phyloP scores from a whole-genome alignment of 2,329 filamentous ascomycete species.

The Mycosphaerella arachidis region DNA sequence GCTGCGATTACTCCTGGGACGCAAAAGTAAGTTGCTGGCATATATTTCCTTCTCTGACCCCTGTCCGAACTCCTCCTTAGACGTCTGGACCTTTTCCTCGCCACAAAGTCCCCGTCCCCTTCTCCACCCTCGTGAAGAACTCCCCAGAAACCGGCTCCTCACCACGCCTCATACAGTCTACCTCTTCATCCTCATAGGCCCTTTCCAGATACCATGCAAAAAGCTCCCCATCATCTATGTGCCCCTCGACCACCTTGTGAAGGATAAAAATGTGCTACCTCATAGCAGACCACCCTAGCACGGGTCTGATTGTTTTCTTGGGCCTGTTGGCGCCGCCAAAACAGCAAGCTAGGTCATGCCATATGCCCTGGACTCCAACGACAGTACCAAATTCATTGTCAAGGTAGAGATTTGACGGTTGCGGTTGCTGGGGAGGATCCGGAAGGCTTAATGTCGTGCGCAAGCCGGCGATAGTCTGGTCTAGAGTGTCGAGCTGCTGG shows the following conservation, averaged over 20 bases:
- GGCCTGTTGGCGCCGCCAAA: neutral
- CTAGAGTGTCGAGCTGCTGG: too few species aligned
- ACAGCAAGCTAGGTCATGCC: neutral
- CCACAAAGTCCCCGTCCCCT: too few species aligned
- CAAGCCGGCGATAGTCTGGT: too few species aligned
- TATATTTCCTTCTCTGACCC: too few species aligned
- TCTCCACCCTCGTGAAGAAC: too few species aligned
- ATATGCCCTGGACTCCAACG: neutral
- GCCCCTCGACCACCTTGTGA: neutral
- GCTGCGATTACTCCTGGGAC: too few species aligned
- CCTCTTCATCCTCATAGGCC: neutral
- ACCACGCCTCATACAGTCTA: neutral
- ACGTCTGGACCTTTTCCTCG: conserved; percentile 30
- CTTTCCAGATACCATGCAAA: neutral
- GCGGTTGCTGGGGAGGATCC: neutral
- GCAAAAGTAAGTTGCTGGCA: too few species aligned
- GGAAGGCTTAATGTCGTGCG: too few species aligned
- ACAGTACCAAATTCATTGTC: neutral
- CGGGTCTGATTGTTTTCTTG: neutral
- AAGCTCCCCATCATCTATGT: neutral
- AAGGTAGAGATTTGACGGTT: neutral
- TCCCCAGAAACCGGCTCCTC: neutral
- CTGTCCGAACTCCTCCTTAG: too few species aligned
- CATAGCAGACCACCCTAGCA: neutral
- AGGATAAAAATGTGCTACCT: neutral